phyloP scores from a whole-genome alignment of 345 rosid species.

The Limnanthes douglasii region DNA sequence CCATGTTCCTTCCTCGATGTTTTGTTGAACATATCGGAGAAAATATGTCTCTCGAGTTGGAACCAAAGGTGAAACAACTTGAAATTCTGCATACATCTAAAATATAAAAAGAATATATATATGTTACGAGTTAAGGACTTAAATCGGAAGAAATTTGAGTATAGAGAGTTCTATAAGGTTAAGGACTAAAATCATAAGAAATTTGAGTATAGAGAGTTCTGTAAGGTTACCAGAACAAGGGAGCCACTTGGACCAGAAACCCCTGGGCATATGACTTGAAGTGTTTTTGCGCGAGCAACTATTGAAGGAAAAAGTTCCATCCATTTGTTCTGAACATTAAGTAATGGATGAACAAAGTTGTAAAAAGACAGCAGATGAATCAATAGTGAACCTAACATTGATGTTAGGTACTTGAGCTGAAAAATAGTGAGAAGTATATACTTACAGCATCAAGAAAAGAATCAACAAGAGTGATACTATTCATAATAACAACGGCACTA shows the following conservation, averaged over 20 bases:
- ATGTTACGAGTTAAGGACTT: not conserved
- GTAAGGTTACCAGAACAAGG: constrained; percentile 54
- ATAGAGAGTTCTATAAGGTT: not conserved
- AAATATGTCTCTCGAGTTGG: constrained; percentile 74
- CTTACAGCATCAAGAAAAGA: constrained; percentile 78
- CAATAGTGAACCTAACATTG: too few relatives aligned
- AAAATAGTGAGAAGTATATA: not conserved
- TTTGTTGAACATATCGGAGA: constrained; percentile 75
- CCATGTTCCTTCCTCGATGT: constrained; percentile 51
- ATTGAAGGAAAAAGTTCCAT: constrained; percentile 82
- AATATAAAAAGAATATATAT: constrained; percentile 1
- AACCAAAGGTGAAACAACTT: constrained; percentile 67
- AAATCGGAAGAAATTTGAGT: not conserved
- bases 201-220: not conserved
- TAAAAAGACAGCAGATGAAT: too few relatives aligned
- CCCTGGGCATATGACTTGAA: constrained; percentile 52
- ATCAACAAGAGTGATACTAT: constrained; percentile 65
- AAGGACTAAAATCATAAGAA: not conserved
- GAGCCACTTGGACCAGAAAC: constrained; percentile 63
- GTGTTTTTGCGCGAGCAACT: constrained; percentile 69
- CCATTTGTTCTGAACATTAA: constrained; percentile 83
- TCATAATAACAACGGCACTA: constrained; percentile 73
- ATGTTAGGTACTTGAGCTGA: not conserved
- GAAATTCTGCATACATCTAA: constrained; percentile 87
- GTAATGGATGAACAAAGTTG: too few relatives aligned